These are phyloP conservation scores for Alternaria brassicae DNA, from an alignment of 2,329 filamentous ascomycete species.

Conservation along the genomic window DNA sequence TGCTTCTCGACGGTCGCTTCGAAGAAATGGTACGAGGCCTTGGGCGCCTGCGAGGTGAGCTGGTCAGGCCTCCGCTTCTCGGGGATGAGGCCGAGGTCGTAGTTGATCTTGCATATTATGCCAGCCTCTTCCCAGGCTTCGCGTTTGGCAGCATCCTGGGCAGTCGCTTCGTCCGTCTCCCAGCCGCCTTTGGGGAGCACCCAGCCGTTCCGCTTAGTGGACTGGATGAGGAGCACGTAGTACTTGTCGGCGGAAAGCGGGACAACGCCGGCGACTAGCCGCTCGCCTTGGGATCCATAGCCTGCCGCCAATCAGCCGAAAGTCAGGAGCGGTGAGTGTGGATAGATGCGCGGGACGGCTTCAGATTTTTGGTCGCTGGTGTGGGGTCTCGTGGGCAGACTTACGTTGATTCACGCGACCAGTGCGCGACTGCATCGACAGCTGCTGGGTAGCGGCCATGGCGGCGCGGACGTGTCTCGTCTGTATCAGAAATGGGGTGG, in stretches of 20 bases:
- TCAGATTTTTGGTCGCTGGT: slow-evolving; percentile 6
- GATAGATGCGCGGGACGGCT: slow-evolving; percentile 12
- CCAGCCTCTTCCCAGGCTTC: slow-evolving; percentile 99
- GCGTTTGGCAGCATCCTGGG: slow-evolving; percentile 80
- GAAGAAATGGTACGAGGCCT: slow-evolving; percentile 80
- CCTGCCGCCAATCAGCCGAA: slow-evolving; percentile 61
- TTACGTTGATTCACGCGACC: slow-evolving; percentile 83
- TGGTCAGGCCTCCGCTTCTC: slow-evolving; percentile 72
- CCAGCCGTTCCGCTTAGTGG: slow-evolving; percentile 89
- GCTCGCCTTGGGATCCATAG: slow-evolving; percentile 90
- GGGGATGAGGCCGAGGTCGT: slow-evolving; percentile 83
- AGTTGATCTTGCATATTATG: slow-evolving; percentile 82
- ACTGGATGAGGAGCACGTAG: slow-evolving; percentile 92
- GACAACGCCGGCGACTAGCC: slow-evolving; percentile 93
- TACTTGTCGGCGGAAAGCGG: slow-evolving; percentile 85
- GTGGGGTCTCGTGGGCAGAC: slow-evolving; percentile 52
- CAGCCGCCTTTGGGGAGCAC: slow-evolving; percentile 97
- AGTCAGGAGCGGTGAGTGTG: slow-evolving; percentile 6
- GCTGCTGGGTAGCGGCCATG: slow-evolving; percentile 56
- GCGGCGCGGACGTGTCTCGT: slow-evolving; percentile 16
- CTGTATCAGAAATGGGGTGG: slow-evolving; percentile 7
- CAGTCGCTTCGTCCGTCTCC: slow-evolving; percentile 91
- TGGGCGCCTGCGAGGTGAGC: slow-evolving; percentile 68
- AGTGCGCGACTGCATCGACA: slow-evolving; percentile 70
- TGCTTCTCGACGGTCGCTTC: slow-evolving; percentile 88